Evolutionary conservation across 139 green algal genomes (phyloP), one percentile per base, ranked within the genome.

Genomic region (Coelastrella sp.): DNA sequence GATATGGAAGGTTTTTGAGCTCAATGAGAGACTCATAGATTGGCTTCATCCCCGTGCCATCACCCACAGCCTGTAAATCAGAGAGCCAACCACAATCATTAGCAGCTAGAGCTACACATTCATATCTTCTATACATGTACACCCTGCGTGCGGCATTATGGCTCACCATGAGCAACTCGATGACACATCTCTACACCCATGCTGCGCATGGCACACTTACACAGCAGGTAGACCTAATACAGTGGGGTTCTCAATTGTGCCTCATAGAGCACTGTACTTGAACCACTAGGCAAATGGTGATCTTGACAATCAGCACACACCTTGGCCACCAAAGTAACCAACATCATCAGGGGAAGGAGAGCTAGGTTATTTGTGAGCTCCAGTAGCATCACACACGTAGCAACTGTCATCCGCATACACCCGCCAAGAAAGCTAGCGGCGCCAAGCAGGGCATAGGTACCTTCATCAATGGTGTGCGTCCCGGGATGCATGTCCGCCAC

Each of bases 311-410:
- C n/a, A n/a, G n/a, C n/a, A n/a, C 84, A 0, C 68, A 93, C 90
- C 92, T 96, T 97, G 17, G 92, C 92, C 35, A 98, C 88, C 51
- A 98, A 83, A n/a, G 96, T 88, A 48, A 96, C 94, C 45, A 97
- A 85, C 94, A 98, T 97, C 75, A 98, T 92, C n/a, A 97, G 85
- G 37, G 94, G 93, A 73, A 98, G 90, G 71, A 97, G 72, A n/a
- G 91, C 91, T 35, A 98, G 69, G 80, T 97, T 96, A 86, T 94
- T 93, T 15, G 94, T 98, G 30, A 96, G 87, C 94, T 98, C 95
- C 76, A 97, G 79, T 53, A 98, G 86, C 89, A 98, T 96, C 4
- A 98, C 93, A 64, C 89, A 94, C 37, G 94, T 86, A 4, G 86
- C 91, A 17, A 95, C 92, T 2, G 92, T 94, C 89, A 94, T 92